These are phyloP conservation scores for Suillus americanus DNA, from an alignment of 768 basidiomycete genomes.

Conservation along the genomic window DNA sequence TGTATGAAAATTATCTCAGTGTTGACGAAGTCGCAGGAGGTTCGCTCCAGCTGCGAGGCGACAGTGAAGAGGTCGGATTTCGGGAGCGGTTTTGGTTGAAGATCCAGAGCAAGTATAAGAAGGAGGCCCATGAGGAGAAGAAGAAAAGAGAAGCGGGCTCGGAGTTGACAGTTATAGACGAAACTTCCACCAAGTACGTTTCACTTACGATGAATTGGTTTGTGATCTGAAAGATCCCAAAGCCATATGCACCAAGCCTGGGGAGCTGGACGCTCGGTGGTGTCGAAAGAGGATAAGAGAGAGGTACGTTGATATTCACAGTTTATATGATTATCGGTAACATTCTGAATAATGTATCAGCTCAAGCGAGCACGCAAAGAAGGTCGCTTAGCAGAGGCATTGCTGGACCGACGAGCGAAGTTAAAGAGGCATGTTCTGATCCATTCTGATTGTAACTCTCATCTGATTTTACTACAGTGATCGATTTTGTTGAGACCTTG, in stretches of 20 bases:
- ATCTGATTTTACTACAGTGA: slow-evolving; percentile 31
- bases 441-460: slow-evolving; percentile 1
- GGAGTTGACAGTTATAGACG: slow-evolving; percentile 60
- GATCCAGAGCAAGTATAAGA: slow-evolving; percentile 87
- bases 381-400: slow-evolving; percentile 75
- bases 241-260: slow-evolving; percentile 80
- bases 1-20: slow-evolving; percentile 85
- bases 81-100: slow-evolving; percentile 86
- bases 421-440: slow-evolving; percentile 66
- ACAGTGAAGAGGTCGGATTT: slow-evolving; percentile 85
- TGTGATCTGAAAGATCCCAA: slow-evolving; percentile 7
- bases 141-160: slow-evolving; percentile 62
- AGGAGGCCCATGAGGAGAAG: slow-evolving; percentile 77
- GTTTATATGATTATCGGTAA: not conserved
- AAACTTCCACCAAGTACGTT: slow-evolving; percentile 71
- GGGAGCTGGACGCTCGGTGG: slow-evolving; percentile 76
- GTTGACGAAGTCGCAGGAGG: slow-evolving; percentile 90
- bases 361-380: slow-evolving; percentile 79
- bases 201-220: slow-evolving; percentile 8
- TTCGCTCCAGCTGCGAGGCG: slow-evolving; percentile 71
- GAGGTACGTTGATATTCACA: slow-evolving; percentile 47
- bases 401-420: slow-evolving; percentile 79
- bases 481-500: slow-evolving; percentile 41
- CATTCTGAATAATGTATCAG: slow-evolving; percentile 34
- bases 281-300: slow-evolving; percentile 69